Base-by-base conservation (phyloP, 805 yeast species). In the Sugiyamaella lignohabitans region DNA sequence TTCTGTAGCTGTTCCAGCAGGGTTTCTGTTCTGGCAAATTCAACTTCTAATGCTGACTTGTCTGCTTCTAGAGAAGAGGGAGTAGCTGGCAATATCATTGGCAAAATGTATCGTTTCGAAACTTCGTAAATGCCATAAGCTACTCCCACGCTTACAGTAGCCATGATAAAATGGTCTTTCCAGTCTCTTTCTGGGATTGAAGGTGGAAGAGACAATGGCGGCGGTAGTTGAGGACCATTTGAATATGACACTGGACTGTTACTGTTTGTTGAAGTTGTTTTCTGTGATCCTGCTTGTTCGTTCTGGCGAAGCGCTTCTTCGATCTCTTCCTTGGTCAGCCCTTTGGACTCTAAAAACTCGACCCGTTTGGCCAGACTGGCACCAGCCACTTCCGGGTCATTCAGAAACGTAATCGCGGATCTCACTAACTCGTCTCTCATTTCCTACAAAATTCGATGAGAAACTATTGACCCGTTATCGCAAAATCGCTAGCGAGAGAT, bases 131-230 rank as follows among this genome's bases (percentile, higher is more conserved):
- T 64, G 1, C 96, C 98, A 63, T 87, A 91, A 1, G 84, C 74
- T 1, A 89, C 78, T 1, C 98, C 97, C 6, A 81, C 95, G 1
- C 96, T 83, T 8, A 95, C 89, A 0, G 98, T 87, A n/a, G 97
- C 96, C 98, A 93, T 88, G 42, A 93, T 82, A 59, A 93, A 87
- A 60, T 87, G 85, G 64, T 93, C 98, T 61, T 88, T 87, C 98
- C 98, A 93, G 58, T 88, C 93, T 47, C 96, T 75, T 49, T 79
- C 82, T 0, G 96, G 96, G 1, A 85, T 62, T 0, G 86, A 84
- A 1, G 97, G 97, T 2, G 87, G 82, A 21, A 75, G 77, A 1
- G 75, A 68, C 35, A 47, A 44, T 18, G 52, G 54, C 39, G 45
- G 50, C 5, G 24, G 41, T 11, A 10, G 5, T 21, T 20, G 8